Evolutionary conservation across 2,329 filamentous ascomycete genomes (phyloP).

Genomic region (Byssoonygena ceratinophila): DNA sequence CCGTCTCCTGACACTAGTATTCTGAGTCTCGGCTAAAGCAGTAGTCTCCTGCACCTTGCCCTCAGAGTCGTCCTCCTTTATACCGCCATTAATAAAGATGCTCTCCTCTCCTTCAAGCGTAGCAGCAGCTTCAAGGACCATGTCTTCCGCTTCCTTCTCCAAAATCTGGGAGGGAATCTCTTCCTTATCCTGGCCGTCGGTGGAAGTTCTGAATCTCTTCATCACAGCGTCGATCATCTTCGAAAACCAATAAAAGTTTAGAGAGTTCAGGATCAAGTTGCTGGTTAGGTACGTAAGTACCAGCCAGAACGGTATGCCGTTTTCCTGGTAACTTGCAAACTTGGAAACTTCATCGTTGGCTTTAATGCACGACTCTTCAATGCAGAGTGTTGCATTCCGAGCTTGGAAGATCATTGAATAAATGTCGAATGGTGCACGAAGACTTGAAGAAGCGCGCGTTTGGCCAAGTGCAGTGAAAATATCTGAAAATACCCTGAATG

Average conservation of each 20-base stretch:
- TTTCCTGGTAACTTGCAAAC: constrained; percentile 34
- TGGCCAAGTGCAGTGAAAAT: constrained; percentile 45
- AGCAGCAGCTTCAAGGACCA: constrained; percentile 27
- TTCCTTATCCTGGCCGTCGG: constrained; percentile 19
- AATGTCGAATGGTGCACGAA: constrained; percentile 25
- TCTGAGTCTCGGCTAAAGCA: not conserved
- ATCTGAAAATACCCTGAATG: constrained; percentile 49
- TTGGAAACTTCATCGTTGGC: constrained; percentile 40
- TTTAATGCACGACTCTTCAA: constrained; percentile 31
- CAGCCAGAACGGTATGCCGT: constrained; percentile 48
- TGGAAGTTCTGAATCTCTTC: constrained; percentile 46
- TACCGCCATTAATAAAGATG: constrained; percentile 16
- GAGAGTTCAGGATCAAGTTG: constrained; percentile 50
- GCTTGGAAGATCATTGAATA: constrained; percentile 28
- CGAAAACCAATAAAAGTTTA: constrained; percentile 57
- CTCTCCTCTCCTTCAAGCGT: constrained; percentile 17
- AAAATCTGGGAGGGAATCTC: constrained; percentile 21
- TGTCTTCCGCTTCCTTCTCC: constrained; percentile 23
- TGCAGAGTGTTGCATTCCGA: constrained; percentile 29
- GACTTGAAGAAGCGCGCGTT: constrained; percentile 26
- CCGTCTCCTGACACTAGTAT: constrained; percentile 11
- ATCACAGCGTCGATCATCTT: constrained; percentile 58
- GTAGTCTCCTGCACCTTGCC: not conserved
- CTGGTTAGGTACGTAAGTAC: constrained; percentile 47
- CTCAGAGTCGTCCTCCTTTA: constrained; percentile 3